Percentiles rank a stretch among this genome's conserved stretches.
phyloP scores from a whole-genome alignment of 176 grass and related monocot species.

The Aegilops speltoides region DNA sequence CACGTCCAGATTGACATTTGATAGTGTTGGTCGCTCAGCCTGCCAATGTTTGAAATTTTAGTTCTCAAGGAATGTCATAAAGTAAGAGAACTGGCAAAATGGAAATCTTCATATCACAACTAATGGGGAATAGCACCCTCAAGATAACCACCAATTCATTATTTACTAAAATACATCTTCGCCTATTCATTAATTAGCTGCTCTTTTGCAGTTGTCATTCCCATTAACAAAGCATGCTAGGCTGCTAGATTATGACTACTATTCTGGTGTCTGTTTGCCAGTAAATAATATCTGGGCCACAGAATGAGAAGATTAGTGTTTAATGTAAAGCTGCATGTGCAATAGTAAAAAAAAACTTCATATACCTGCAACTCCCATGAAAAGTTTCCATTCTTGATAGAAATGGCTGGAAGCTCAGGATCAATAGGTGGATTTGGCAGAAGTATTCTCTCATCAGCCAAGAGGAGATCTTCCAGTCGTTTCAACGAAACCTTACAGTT shows the following conservation, averaged over 20 bases:
- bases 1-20: constrained; percentile 95
- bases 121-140: neutral
- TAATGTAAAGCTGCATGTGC: neutral
- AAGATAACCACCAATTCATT: neutral
- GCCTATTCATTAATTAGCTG: neutral
- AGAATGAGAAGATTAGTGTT: neutral
- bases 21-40: constrained; percentile 83
- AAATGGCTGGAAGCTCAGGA: constrained; percentile 71
- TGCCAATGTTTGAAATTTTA: constrained; percentile 36
- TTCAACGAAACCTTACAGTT: constrained; percentile 94
- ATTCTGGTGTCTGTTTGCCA: neutral
- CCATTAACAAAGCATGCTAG: neutral
- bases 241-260: neutral
- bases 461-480: constrained; percentile 82
- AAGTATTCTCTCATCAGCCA: constrained; percentile 86
- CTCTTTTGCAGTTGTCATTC: neutral
- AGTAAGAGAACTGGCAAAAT: constrained; percentile 19
- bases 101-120: neutral
- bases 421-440: constrained; percentile 84
- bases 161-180: neutral
- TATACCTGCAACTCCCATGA: constrained; percentile 86
- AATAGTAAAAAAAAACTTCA: neutral
- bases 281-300: neutral
- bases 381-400: constrained; percentile 93
- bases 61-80: constrained; percentile 12